These are phyloP conservation scores for Pichia paraexigua DNA, from an alignment of 805 yeast species.

Conservation along the genomic window DNA sequence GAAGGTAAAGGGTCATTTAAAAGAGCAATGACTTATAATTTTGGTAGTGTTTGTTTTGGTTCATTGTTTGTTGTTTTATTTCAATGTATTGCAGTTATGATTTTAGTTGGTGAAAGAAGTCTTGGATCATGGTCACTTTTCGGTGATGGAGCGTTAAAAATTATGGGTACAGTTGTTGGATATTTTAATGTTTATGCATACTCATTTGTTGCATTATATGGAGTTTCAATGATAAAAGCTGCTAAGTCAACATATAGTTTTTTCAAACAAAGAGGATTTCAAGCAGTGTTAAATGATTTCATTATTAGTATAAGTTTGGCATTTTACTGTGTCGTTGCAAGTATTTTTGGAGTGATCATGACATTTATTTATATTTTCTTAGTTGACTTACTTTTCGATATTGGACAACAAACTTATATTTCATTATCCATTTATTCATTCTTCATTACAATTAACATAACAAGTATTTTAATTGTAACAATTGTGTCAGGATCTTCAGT, in stretches of 20 bases:
- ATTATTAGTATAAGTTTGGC: conserved; percentile 68
- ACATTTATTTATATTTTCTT: conserved; percentile 59
- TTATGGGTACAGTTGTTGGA: conserved; percentile 9
- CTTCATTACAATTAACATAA: conserved; percentile 63
- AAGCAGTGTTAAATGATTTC: conserved; percentile 77
- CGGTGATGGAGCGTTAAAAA: not conserved
- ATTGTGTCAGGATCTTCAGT: conserved; percentile 76
- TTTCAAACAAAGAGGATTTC: conserved; percentile 69
- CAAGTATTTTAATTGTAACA: conserved; percentile 59
- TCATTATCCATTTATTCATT: conserved; percentile 28
- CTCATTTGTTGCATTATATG: conserved; percentile 83
- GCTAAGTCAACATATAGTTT: conserved; percentile 74
- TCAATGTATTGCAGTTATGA: conserved; percentile 44
- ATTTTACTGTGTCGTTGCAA: conserved; percentile 63
- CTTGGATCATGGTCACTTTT: conserved; percentile 7
- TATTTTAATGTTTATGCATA: conserved; percentile 76
- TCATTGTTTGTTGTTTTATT: conserved; percentile 64
- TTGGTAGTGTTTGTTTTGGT: conserved; percentile 87
- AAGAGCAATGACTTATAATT: conserved; percentile 74
- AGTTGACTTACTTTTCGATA: conserved; percentile 30
- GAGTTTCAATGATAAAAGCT: conserved; percentile 61
- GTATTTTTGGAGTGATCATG: conserved; percentile 35
- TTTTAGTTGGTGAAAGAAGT: not conserved
- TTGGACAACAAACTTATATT: not conserved
- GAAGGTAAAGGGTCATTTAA: conserved; percentile 74